Evolutionary conservation across 2,329 filamentous ascomycete species (phyloP), one percentile per base, ranked within the genome.

Genomic region (Penicillium hesseltinei): DNA sequence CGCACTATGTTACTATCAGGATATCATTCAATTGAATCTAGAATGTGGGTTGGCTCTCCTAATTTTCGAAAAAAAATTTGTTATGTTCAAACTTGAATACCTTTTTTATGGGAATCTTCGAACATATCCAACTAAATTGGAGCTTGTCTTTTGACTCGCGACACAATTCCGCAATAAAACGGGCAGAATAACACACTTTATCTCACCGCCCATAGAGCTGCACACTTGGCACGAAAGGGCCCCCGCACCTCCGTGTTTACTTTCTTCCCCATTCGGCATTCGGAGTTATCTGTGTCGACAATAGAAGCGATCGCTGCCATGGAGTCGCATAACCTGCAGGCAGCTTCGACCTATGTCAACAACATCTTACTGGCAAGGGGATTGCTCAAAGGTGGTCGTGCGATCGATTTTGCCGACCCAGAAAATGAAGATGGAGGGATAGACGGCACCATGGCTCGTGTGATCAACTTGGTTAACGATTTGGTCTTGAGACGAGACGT

Each of bases 401-500:
- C 77, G 9, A 80, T 99, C 75, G 88, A 97, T 73, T 99, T 99
- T 73, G 87, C 89, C 59, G 80, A 85, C 61, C 88, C 90, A 9
- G 84, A 84, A 52, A 81, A 84, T 61, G 82, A 81, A 58, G 84
- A 87, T 62, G 82, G 82, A 19, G 74, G 74, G 17, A 81, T 84
- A 38, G 82, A 83, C 69, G 84, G 83, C 50, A 90, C 89, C 19
- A 93, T 94, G 87, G 88, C 89, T 21, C 85, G 87, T 64, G 88
- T 97, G 66, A 96, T 99, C 77, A 90, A 93, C 71, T 83, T 99
- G 25, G 86, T 99, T 48, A 96, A 99, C 75, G 94, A 99, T 71
- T 77, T 99, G 66, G 91, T 99, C 58, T 74, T 97, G 59, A 85
- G 92, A 64, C 86, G 92, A 80, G 94, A 99, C 73, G 91, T 96